Conservation (phyloP, 2,329 filamentous ascomycete species). For the Stemphylium vesicarium region DNA sequence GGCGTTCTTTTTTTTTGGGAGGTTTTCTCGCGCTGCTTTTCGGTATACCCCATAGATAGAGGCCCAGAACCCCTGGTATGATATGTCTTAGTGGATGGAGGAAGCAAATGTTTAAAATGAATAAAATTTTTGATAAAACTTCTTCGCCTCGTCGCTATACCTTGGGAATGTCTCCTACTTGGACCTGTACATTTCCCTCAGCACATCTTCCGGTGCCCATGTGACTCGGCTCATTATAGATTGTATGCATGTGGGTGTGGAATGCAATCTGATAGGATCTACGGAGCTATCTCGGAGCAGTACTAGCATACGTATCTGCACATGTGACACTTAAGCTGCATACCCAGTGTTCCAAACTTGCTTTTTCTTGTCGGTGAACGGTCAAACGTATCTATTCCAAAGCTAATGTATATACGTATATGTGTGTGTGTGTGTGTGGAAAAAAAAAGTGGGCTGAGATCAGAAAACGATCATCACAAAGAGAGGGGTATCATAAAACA, state of each 20-base stretch:
- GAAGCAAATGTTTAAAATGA: not conserved
- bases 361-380: not conserved
- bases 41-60: constrained; percentile 9
- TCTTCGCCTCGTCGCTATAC: too few species aligned
- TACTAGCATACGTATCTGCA: too few species aligned
- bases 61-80: not conserved
- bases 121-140: too few species aligned
- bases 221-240: too few species aligned
- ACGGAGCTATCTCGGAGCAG: too few species aligned
- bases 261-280: too few species aligned
- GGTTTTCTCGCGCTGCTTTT: not conserved
- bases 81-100: not conserved
- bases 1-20: not conserved
- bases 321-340: too few species aligned
- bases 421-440: not conserved
- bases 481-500: constrained; percentile 3
- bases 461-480: not conserved
- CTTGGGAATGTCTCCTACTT: too few species aligned
- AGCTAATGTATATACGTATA: not conserved
- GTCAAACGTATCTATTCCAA: not conserved
- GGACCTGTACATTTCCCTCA: too few species aligned
- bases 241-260: too few species aligned
- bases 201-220: too few species aligned
- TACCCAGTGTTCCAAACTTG: not conserved
- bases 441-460: not conserved